Percentiles rank a stretch among this genome's conserved stretches.
phyloP scores from a whole-genome alignment of 768 basidiomycete species.

The Trametes cingulata region DNA sequence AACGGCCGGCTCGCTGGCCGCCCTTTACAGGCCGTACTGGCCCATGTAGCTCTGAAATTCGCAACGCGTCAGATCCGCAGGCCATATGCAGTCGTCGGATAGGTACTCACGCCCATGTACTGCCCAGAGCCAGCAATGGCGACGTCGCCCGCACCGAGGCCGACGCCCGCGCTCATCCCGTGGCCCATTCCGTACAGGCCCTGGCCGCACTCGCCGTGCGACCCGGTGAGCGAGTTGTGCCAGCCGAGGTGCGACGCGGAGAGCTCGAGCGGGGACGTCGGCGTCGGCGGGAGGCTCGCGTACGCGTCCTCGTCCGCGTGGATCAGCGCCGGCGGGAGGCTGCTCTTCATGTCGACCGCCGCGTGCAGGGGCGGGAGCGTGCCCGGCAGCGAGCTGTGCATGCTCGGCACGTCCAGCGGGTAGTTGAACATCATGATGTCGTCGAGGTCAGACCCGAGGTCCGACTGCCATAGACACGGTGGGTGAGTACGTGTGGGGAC shows the following conservation, averaged over 20 bases:
- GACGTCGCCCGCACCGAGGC: constrained; percentile 9
- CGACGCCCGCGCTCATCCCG: constrained; percentile 1
- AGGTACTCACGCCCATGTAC: constrained; percentile 13
- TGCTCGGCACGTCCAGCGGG: constrained; percentile 13
- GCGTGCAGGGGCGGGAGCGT: constrained; percentile 15
- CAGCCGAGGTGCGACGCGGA: constrained; percentile 8
- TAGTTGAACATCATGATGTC: constrained; percentile 23
- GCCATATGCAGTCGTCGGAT: background rate
- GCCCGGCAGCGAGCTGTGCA: constrained; percentile 5
- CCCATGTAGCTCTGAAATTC: background rate
- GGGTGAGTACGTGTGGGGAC: background rate
- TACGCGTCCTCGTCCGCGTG: constrained; percentile 32
- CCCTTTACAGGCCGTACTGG: constrained; percentile 7
- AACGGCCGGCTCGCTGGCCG: background rate
- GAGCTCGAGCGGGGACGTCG: constrained; percentile 19
- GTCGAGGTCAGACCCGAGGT: constrained; percentile 25
- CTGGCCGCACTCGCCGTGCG: constrained; percentile 4
- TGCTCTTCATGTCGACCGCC: background rate
- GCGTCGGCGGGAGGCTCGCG: constrained; percentile 29
- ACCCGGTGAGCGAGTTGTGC: constrained; percentile 7
- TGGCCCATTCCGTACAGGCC: constrained; percentile 9
- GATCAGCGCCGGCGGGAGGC: constrained; percentile 23
- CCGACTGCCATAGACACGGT: constrained; percentile 15
- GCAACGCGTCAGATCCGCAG: background rate
- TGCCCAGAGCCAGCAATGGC: constrained; percentile 14